Base-by-base conservation (phyloP, 257 asterid genomes). In the Solanum virginianum region DNA sequence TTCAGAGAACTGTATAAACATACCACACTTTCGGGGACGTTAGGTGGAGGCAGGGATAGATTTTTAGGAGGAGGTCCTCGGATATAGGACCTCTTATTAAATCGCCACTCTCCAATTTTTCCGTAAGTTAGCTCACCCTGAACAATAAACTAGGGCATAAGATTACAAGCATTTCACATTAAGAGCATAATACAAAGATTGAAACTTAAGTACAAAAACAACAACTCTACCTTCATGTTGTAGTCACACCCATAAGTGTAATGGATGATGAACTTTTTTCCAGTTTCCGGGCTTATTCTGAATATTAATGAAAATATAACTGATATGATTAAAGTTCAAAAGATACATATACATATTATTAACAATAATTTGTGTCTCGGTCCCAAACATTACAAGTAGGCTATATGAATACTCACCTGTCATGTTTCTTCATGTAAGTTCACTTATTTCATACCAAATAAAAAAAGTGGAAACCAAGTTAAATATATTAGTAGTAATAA, bases 21-120 rank as follows among this genome's bases (percentile, higher is more conserved):
- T 89, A 94, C 98, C 94, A 93, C 97, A 80, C 94, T 91, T 89
- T 93, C 92, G 2, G 98, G 95, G 81, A 89, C 90, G 36, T 92
- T 94, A 14, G 83, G 89, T 56, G 97, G 97, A 32, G 97, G 98
- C 89, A 94, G 68, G 11, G 95, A 22, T 54, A 94, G 88, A 49
- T 93, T 90, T 84, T 85, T 91, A n/a, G 94, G 98, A 11, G 91
- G 94, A 24, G 94, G 89, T 16, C 74, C 86, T 10, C 18, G 26
- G 70, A 75, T 75, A 86, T 88, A 89, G 6, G 85, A 22, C 85
- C 98, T 91, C 88, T 94, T 94, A 56, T 94, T 91, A 57, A 94
- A 94, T 57, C 90, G 84, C 98, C 95, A 94, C 70, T 89, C 92
- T 82, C 98, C 94, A 65, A 80, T 72, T 84, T 88, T 80, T 18